Evolutionary conservation across 2,329 filamentous ascomycete species (phyloP).

Genomic region (Penicillium vulpinum): DNA sequence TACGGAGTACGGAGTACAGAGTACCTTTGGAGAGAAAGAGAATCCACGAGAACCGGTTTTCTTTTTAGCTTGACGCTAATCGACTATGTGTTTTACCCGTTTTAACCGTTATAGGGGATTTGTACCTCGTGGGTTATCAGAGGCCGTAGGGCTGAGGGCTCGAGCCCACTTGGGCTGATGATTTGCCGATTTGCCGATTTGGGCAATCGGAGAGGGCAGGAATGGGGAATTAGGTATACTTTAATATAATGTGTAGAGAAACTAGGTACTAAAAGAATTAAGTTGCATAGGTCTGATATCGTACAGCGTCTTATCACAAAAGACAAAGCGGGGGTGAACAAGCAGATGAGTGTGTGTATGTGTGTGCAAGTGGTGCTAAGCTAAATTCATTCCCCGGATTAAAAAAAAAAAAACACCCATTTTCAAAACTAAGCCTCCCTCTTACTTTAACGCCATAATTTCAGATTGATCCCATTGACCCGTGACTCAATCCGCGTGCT

Average conservation of each 20-base stretch:
- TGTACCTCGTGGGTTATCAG: background rate
- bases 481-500: slow-evolving; percentile 64
- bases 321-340: background rate
- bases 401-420: background rate
- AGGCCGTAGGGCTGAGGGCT: slow-evolving; percentile 11
- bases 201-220: background rate
- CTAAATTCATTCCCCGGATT: background rate
- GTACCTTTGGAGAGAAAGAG: background rate
- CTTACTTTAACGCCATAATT: background rate
- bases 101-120: background rate
- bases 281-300: background rate
- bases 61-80: background rate
- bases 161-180: background rate
- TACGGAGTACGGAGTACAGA: background rate
- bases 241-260: background rate
- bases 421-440: background rate
- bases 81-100: no score
- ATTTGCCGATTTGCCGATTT: background rate
- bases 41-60: slow-evolving; percentile 1
- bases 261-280: background rate
- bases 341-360: background rate
- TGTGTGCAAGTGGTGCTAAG: background rate
- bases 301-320: background rate
- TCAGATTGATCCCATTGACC: background rate
- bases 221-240: background rate